Evolutionary conservation across 257 asterid genomes (phyloP), one percentile per base, ranked within the genome.

Genomic region (Linderniella brevidens): DNA sequence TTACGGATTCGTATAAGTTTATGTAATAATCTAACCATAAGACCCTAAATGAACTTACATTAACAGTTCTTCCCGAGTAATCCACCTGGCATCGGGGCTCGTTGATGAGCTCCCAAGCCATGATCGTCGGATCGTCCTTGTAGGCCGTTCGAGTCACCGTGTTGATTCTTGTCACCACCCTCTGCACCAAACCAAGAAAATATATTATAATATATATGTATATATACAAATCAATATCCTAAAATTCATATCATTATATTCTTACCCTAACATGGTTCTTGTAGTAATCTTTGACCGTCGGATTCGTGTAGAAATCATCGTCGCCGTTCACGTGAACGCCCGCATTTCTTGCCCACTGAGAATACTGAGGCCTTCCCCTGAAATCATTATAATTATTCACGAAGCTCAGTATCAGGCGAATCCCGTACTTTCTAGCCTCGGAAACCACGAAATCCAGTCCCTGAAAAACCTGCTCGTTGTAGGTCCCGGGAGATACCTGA

Each of bases 31-130:
- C 0, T 12, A n/a, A n/a, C n/a, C 9, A 53, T 18, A 2, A 13
- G 15, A 44, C 8, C 16, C 19, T 15, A 39, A 18, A 37, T 13
- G 40, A 37, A 17, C 1, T 19, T 42, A 63, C 80, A 74, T 79
- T 86, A 0, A 76, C 29, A 52, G 76, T 74, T 3, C 15, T 53
- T 41, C 77, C 94, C 6, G 82, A 69, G 8, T 62, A 32, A 51
- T 82, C 92, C 10, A 72, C 54, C 32, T 42, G 13, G 65, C 92
- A 78, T 50, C 92, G 69, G 0, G 94, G 94, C 57, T 82, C 94
- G 58, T 82, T 82, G 68, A 82, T 82, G 18, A 78, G 93, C 72
- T 82, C 93, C 93, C 93, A 81, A 12, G 80, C 78, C 78, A 78
- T 78, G 14, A 78, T 71, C 20, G 76, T 76, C 3, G 92, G 79